A percentile compares a stretch with the other conserved stretches of the same genome.
Conservation (phyloP, 192 early-diverging fungal genomes). For the Entomortierella beljakovae region DNA sequence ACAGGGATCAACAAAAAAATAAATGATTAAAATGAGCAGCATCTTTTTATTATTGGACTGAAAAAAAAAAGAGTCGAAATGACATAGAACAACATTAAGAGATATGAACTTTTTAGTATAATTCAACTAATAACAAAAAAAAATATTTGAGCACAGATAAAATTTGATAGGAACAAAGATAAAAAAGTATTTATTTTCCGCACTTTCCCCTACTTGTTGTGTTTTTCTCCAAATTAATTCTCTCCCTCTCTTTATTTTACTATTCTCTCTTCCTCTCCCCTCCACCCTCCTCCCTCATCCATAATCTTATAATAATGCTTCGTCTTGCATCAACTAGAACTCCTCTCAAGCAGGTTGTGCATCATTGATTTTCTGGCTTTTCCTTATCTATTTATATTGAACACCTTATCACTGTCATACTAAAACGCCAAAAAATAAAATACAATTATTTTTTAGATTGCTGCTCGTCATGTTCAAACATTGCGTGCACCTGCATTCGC, state of each 20-base stretch:
- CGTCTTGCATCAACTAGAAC: constrained; percentile 44
- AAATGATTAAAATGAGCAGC: no score
- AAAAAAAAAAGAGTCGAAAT: no score
- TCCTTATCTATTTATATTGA: not conserved
- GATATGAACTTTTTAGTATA: no score
- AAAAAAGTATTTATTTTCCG: not conserved
- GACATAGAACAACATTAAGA: no score
- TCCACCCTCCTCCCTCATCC: constrained; percentile 6
- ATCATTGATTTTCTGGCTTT: no score
- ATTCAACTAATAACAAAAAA: no score
- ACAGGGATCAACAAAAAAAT: no score
- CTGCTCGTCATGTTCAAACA: constrained; percentile 41
- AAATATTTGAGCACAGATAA: no score
- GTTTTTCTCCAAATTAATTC: constrained; percentile 3
- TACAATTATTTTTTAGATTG: constrained; percentile 25
- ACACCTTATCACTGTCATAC: not conserved
- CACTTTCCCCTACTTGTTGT: not conserved
- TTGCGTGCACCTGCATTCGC: constrained; percentile 48
- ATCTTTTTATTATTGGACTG: no score
- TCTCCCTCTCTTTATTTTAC: not conserved
- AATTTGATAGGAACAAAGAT: no score
- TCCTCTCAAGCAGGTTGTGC: constrained; percentile 39
- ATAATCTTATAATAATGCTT: constrained; percentile 32
- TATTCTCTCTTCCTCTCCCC: constrained; percentile 5
- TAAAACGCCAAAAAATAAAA: not conserved